Base-by-base conservation (phyloP, 345 rosid genomes). In the Moringa oleifera region DNA sequence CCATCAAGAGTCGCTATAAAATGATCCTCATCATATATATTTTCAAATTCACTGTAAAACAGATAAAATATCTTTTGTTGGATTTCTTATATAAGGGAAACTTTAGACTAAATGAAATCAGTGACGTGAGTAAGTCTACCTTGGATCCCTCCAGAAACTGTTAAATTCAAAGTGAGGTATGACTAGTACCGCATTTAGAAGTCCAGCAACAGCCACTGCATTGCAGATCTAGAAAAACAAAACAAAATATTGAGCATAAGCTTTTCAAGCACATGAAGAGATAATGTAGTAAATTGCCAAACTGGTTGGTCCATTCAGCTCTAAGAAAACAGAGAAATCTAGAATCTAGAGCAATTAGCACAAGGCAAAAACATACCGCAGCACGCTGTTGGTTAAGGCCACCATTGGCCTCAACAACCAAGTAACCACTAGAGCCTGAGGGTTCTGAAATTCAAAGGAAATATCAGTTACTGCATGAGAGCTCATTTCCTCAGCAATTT, bases 301-400 rank as follows among this genome's bases (percentile, higher is more conserved):
- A 18, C 13, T 41, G 17, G 17, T 11, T 1, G 6, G 47, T 41
- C 47, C 12, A 9, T 41, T 41, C 1, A 41, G 17, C 12, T 41
- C 6, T 41, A 1, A 41, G 17, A 41, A 41, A 1, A 41, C 47
- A 41, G 1, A 11, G 47, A 41, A 41, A 41, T 41, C 12, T 1
- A 41, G 17, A 15, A 41, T 5, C 16, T 41, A 41, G 16, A 41
- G 47, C 47, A 41, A 41, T 16, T 15, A 41, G 47, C 13, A 4
- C 47, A 41, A 41, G 12, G 12, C 12, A 62, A 31, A 20, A 50
- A 24, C 81, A 64, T 77, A 93, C 98, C 71, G 97, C 96, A 8
- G 98, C 83, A 20, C 98, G 97, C 65, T 93, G 98, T 73, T 93
- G 98, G 66, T 88, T 93, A 61, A 93, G 98, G 66, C 98, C 98